Conservation (phyloP, 768 basidiomycete genomes). For the Coprinopsis sp. region DNA sequence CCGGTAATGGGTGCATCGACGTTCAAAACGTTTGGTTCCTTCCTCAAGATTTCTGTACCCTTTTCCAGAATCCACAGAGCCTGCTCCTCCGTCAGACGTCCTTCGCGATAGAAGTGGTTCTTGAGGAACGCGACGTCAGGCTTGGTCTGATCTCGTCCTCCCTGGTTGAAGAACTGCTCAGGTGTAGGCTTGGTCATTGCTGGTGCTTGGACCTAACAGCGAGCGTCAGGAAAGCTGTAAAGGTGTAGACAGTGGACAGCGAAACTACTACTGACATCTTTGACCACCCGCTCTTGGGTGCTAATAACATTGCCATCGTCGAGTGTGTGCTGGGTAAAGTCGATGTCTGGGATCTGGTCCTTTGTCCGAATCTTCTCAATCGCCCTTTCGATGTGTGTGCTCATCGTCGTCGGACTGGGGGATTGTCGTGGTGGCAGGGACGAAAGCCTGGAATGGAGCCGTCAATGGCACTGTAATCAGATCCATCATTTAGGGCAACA, state of each 20-base stretch:
- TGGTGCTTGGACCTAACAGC: conserved; percentile 87
- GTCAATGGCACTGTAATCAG: not conserved
- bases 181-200: conserved; percentile 90
- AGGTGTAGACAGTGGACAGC: not conserved
- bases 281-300: conserved; percentile 93
- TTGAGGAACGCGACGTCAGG: conserved; percentile 96
- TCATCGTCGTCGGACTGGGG: conserved; percentile 29
- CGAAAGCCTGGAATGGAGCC: conserved; percentile 1
- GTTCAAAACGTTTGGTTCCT: conserved; percentile 85
- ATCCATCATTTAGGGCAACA: conserved; percentile 4
- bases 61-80: conserved; percentile 90
- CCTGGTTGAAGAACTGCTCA: conserved; percentile 85
- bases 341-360: conserved; percentile 56
- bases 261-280: conserved; percentile 64
- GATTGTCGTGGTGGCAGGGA: conserved; percentile 10
- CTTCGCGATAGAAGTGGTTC: conserved; percentile 98
- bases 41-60: conserved; percentile 75
- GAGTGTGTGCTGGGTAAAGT: conserved; percentile 88
- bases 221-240: conserved; percentile 5
- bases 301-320: conserved; percentile 90
- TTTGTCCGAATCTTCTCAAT: conserved; percentile 61
- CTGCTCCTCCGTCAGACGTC: conserved; percentile 89
- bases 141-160: conserved; percentile 73
- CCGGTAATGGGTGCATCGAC: conserved; percentile 99
- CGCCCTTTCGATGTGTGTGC: conserved; percentile 58